Percentiles rank a stretch among this genome's conserved stretches.
Evolutionary conservation across 2,329 filamentous ascomycete genomes (phyloP).

Genomic region (Dendryphion nanum): DNA sequence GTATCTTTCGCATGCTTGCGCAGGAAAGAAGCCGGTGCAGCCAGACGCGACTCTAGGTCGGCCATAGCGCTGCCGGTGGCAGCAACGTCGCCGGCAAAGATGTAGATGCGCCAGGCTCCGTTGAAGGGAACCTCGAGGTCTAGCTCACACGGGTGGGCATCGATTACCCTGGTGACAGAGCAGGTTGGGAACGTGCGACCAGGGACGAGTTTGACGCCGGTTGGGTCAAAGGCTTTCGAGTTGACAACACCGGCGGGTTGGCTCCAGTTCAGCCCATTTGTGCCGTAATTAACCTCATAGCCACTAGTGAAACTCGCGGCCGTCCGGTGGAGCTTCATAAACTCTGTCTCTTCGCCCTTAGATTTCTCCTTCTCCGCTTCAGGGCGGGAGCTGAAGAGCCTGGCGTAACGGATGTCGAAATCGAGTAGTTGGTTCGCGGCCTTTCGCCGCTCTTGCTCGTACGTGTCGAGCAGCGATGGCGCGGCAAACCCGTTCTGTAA

Average conservation of each 20-base stretch:
- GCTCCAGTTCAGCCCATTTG: constrained; percentile 1
- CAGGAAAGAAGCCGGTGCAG: constrained; percentile 1
- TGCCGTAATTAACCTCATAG: constrained; percentile 2
- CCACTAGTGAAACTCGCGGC: constrained; percentile 2
- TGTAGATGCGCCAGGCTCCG: constrained; percentile 1
- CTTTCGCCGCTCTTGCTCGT: constrained; percentile 1
- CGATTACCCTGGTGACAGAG: not conserved
- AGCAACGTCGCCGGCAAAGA: constrained; percentile 1
- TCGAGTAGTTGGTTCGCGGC: constrained; percentile 1
- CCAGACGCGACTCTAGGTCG: not conserved
- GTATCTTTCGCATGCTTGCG: not conserved
- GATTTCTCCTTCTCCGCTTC: not conserved
- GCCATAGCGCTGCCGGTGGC: not conserved
- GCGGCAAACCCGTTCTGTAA: not conserved
- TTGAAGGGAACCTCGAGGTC: constrained; percentile 1
- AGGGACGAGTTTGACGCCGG: constrained; percentile 1
- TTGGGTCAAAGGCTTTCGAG: not conserved
- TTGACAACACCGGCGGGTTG: not conserved
- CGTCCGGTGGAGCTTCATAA: not conserved
- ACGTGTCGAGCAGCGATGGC: constrained; percentile 1
- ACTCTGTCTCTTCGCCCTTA: not conserved
- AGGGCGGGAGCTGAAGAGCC: constrained; percentile 1
- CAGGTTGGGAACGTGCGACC: constrained; percentile 1
- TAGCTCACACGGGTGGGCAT: constrained; percentile 1
- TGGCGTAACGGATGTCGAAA: constrained; percentile 2